phyloP scores from a whole-genome alignment of 495 filamentous ascomycete genomes.

The Annulohypoxylon nitens region DNA sequence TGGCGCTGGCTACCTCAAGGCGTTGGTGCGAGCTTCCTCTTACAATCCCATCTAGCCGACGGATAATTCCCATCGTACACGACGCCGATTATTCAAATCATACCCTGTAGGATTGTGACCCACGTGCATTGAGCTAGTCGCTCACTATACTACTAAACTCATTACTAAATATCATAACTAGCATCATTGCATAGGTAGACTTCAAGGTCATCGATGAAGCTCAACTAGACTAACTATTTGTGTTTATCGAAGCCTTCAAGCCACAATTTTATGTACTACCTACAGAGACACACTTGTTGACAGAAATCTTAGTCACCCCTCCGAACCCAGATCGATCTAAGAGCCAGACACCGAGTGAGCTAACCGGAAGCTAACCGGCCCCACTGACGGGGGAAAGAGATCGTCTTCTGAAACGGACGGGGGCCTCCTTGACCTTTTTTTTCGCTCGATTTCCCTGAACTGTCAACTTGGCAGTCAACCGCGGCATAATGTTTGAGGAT shows the following conservation, averaged over 20 bases:
- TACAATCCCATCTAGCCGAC: constrained; percentile 29
- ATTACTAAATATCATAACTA: constrained; percentile 8
- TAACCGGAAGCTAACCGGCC: constrained; percentile 36
- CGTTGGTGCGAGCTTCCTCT: constrained; percentile 16
- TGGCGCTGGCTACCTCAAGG: constrained; percentile 23
- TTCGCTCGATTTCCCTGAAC: constrained; percentile 19
- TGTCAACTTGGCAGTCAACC: constrained; percentile 28
- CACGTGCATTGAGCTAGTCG: constrained; percentile 5
- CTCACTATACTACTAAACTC: constrained; percentile 4
- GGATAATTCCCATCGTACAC: constrained; percentile 25
- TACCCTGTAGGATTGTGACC: constrained; percentile 18
- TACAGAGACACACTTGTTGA: neutral
- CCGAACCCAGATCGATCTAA: constrained; percentile 32
- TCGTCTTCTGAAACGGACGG: constrained; percentile 43
- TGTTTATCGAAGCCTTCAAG: neutral
- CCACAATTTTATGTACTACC: constrained; percentile 7
- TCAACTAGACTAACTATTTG: neutral
- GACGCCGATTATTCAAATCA: constrained; percentile 17
- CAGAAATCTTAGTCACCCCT: constrained; percentile 11
- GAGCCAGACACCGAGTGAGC: constrained; percentile 20
- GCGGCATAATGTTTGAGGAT: constrained; percentile 36
- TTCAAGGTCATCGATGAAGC: constrained; percentile 9
- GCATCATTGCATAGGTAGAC: constrained; percentile 10
- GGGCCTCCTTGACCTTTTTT: constrained; percentile 39
- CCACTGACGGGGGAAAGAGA: constrained; percentile 35